Base-by-base conservation (phyloP, 2,329 filamentous ascomycete genomes). In the Fusarium metavorans region DNA sequence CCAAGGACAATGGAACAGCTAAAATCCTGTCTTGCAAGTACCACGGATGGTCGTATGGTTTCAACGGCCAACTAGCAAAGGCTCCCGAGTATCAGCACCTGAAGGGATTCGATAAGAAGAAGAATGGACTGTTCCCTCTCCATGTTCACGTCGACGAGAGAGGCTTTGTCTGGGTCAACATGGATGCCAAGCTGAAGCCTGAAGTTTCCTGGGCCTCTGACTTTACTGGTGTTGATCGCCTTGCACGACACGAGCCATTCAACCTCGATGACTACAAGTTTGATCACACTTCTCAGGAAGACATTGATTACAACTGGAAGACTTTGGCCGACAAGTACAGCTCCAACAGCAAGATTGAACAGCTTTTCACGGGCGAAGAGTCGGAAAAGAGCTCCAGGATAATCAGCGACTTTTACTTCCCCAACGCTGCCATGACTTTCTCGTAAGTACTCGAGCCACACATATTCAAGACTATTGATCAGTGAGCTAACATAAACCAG, bases 11-110 rank as follows among this genome's bases (percentile, higher is more conserved):
- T 5, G 90, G 90, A 2, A 85, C 84, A 32, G 85, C 85, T 37
- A 85, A 82, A 54, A 85, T 91, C 11, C 83, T 92, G 41, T 85
- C 87, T 0, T 92, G 90, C 84, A 87, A 88, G 70, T 92, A 92
- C 75, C 90, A 92, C 76, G 89, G 76, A 25, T 92, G 90, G 90
- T 89, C 88, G 5, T 92, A 91, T 69, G 87, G 89, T 56, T 83
- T 89, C 9, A 85, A 84, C 20, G 90, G 90, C n/a, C 87, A 88
- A 62, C 83, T 92, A 7, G 87, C 89, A 37, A 92, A 91, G 79
- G 90, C 90, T 0, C 90, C 90, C 0, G 85, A 87, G 1, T 92
- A 90, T 75, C 85, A 92, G 74, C 84, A 88, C 34, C 81, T 91
- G 0, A 81, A 84, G 1, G 87, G 86, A 1, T 92, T 92, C 76